Base-by-base conservation (phyloP, 257 asterid genomes). In the Primulina tabacum region DNA sequence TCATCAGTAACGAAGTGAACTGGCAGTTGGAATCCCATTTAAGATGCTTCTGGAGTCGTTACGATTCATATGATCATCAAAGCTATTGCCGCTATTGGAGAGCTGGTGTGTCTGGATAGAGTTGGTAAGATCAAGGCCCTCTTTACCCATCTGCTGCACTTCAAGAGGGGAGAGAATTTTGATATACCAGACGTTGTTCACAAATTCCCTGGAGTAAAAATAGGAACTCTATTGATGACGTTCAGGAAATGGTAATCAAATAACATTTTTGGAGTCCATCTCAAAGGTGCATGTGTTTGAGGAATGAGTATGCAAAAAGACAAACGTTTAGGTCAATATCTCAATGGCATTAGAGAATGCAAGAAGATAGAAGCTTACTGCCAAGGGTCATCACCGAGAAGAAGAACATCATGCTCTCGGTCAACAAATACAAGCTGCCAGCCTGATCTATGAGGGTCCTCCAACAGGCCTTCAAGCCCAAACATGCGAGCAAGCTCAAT, bases 381-480 rank as follows among this genome's bases (percentile, higher is more conserved):
- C 98, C 98, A 93, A 77, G 98, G 97, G 77, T 87, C 99, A 67
- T 93, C 99, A 35, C 99, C 99, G 78, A 93, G 95, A 82, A 93
- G 97, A 83, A 93, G 97, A 76, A 90, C 83, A 64, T 93, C 99
- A 68, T 87, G 80, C 88, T 93, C 99, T 69, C 99, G 88, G 94
- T 93, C 99, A 72, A 90, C 96, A 68, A 93, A 85, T 87, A 93
- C 97, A 93, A 93, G 99, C 99, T 93, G 99, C 99, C 99, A 93
- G 96, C 99, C 99, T 93, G 99, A 93, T 90, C 97, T 93, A 86
- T 89, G 88, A 75, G 97, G 96, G 78, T 90, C 96, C 86, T 90
- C 99, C 95, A 93, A 81, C 34, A 88, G 80, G 75, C 97, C 96
- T 77, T 89, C 95, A 63, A 93, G 92, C 70, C 96, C 95, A 79